Evolutionary conservation across 306 rosid species (phyloP).

Genomic region (Leucaena leucocephala): DNA sequence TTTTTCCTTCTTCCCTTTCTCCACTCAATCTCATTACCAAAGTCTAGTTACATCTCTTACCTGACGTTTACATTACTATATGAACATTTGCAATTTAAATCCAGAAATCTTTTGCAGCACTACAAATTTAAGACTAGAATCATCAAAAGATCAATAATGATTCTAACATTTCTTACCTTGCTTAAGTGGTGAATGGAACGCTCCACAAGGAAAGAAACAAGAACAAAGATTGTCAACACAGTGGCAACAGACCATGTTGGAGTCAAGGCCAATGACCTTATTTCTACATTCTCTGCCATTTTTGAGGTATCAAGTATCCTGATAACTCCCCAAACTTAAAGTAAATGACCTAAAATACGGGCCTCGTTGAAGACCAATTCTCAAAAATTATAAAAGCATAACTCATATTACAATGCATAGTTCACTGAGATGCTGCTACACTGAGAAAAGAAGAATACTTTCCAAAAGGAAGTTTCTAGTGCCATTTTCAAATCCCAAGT

Average conservation of each 20-base stretch:
- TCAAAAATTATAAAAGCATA: neutral
- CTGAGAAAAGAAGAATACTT: neutral
- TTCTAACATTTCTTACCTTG: neutral
- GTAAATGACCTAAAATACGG: neutral
- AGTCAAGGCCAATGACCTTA: slow-evolving; percentile 73
- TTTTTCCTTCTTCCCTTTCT: neutral
- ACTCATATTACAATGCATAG: neutral
- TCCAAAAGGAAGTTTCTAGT: slow-evolving; percentile 3
- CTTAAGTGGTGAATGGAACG: slow-evolving; percentile 55
- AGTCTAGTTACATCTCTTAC: neutral
- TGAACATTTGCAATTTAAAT: neutral
- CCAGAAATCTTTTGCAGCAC: neutral
- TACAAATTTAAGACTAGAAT: neutral
- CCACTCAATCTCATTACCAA: neutral
- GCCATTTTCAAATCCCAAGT: neutral
- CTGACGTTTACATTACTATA: neutral
- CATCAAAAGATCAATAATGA: neutral
- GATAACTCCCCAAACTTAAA: slow-evolving; percentile 28
- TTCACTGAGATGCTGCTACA: neutral
- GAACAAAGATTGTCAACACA: slow-evolving; percentile 65
- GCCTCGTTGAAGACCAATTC: slow-evolving; percentile 8
- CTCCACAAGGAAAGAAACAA: slow-evolving; percentile 69
- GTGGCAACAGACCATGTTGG: slow-evolving; percentile 88
- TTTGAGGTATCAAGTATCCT: slow-evolving; percentile 22
- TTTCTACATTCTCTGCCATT: slow-evolving; percentile 54